These are phyloP conservation scores for Terfezia claveryi DNA, from an alignment of 495 filamentous ascomycete genomes.

Conservation along the genomic window DNA sequence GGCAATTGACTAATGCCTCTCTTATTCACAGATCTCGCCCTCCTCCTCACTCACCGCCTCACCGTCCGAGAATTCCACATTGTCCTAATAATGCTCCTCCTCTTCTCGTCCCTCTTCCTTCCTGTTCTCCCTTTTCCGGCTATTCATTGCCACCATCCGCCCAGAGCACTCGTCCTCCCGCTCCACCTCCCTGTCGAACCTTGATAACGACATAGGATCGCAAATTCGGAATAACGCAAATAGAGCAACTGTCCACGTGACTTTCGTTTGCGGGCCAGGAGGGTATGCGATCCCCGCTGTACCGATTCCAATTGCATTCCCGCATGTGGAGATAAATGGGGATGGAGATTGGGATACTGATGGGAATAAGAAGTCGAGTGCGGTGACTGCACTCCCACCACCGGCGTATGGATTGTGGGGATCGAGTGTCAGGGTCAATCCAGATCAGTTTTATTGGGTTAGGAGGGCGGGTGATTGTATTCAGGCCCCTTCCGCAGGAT, in stretches of 20 bases:
- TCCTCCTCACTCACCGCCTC: background rate
- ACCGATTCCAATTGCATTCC: background rate
- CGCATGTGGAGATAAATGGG: background rate
- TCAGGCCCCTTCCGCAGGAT: no score
- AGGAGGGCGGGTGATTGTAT: background rate
- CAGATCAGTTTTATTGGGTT: background rate
- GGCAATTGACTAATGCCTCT: background rate
- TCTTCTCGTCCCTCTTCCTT: background rate
- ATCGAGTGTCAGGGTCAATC: background rate
- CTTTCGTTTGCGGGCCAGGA: background rate
- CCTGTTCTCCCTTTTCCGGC: background rate
- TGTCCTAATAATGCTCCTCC: background rate
- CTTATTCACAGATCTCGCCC: background rate
- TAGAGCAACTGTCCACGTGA: no score
- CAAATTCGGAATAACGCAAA: background rate
- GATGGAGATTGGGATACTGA: background rate
- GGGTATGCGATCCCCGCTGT: background rate
- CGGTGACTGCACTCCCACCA: conserved; percentile 2
- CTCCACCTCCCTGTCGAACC: no score
- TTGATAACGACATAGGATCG: no score
- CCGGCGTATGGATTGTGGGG: background rate
- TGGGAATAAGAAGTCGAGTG: background rate
- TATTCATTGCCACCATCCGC: background rate
- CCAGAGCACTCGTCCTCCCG: background rate
- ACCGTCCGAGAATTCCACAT: background rate